Base-by-base conservation (phyloP, 2,329 filamentous ascomycete species). In the Xylaria sp. region DNA sequence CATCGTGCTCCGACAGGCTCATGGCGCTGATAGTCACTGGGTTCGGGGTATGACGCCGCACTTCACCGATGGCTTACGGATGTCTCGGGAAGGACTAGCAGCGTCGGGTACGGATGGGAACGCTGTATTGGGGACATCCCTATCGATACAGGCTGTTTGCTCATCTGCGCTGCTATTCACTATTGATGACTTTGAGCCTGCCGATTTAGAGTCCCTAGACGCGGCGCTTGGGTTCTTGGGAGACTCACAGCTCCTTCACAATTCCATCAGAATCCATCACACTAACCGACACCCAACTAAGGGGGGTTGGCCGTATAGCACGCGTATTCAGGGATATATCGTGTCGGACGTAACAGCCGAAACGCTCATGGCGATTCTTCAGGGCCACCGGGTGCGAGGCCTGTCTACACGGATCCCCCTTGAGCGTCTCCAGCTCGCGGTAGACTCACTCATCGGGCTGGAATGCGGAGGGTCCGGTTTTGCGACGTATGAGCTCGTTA, bases 301-400 rank as follows among this genome's bases (percentile, higher is more conserved):
- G 23, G 55, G 55, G 3, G 55, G 35, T 3, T 58, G 55, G 55
- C 55, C 55, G 9, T 58, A 43, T 21, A 53, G 55, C 21, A 58
- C 55, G 3, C 35, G 33, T 19, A 43, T 23, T 11, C 55, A 58
- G 31, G 46, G 46, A 10, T 58, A 58, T 17, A 35, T 43, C 15
- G 55, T 53, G 11, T 58, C 55, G 21, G 55, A 58, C 23, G 21
- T n/a, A 11, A 58, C 55, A 17, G 55, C 55, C 2, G 55, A 58
- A 27, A 53, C 55, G 2, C 3, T 58, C 13, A 25, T 41, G 38
- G 55, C 55, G 7, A 43, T 58, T 5, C 7, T 58, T 17, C 55
- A 58, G n/a, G 25, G 35, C 27, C 40, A 52, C 11, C 29, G 19
- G 37, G n/a, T 51, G 1, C 27, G 17, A 2, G 29, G 27, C 13